Conservation (phyloP, 441 rosid genomes). For the Breynia disticha region DNA sequence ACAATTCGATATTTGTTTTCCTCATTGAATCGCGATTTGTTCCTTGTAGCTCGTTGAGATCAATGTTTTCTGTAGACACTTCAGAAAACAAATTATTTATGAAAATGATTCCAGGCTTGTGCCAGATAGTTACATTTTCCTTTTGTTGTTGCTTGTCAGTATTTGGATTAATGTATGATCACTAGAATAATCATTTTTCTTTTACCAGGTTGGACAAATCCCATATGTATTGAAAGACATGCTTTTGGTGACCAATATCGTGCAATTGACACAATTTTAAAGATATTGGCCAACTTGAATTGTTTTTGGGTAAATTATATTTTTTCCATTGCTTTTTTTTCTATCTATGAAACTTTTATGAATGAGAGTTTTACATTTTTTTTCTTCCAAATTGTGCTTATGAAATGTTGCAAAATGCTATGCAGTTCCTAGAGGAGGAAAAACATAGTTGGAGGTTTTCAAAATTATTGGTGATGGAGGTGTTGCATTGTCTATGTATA, state of each 20-base stretch:
- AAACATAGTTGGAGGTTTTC: constrained; percentile 52
- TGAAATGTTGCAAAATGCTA: no score
- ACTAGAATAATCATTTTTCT: constrained; percentile 3
- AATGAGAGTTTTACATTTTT: constrained; percentile 10
- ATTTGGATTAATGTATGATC: neutral
- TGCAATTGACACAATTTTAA: constrained; percentile 64
- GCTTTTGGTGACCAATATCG: constrained; percentile 91
- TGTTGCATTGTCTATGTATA: constrained; percentile 67
- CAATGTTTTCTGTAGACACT: constrained; percentile 42
- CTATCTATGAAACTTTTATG: neutral
- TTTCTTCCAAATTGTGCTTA: neutral
- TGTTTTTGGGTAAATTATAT: constrained; percentile 47
- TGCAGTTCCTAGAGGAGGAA: constrained; percentile 52
- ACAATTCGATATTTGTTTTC: constrained; percentile 11
- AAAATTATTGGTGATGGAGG: constrained; percentile 62
- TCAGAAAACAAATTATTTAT: constrained; percentile 83
- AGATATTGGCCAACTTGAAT: constrained; percentile 63
- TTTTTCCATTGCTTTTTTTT: neutral
- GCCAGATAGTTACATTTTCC: constrained; percentile 39
- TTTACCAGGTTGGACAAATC: constrained; percentile 71
- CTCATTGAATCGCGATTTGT: neutral
- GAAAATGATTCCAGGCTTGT: constrained; percentile 64
- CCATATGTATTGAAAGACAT: constrained; percentile 92
- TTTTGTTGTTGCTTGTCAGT: neutral
- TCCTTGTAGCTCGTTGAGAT: neutral